Evolutionary conservation across 495 filamentous ascomycete genomes (phyloP).

Genomic region (Aspergillus bridgeri): DNA sequence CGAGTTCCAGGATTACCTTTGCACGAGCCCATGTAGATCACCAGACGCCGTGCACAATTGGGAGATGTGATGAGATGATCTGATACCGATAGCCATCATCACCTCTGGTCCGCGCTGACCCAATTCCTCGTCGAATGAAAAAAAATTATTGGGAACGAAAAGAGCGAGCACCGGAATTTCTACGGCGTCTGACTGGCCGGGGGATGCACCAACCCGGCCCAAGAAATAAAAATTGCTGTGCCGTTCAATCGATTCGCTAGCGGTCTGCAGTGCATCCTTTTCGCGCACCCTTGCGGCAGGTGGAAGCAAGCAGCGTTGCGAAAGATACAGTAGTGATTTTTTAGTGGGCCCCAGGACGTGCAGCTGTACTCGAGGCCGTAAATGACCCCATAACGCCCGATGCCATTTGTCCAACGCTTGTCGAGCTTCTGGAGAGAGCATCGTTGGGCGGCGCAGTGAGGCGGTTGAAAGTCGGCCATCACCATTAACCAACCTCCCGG

Average conservation of each 20-base stretch:
- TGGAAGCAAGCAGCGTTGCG: not conserved
- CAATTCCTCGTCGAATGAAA: not conserved
- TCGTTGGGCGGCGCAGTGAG: constrained; percentile 25
- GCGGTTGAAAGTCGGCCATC: constrained; percentile 13
- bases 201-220: not conserved
- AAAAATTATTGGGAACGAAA: not conserved
- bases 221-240: not conserved
- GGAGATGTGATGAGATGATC: constrained; percentile 3
- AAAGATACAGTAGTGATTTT: not conserved
- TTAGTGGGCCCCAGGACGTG: not conserved
- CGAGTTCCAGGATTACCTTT: not conserved
- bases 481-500: not conserved
- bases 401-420: constrained; percentile 13
- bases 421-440: constrained; percentile 5
- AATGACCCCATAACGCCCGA: constrained; percentile 15
- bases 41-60: not conserved
- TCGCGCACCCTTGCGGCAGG: constrained; percentile 9
- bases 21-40: constrained; percentile 5
- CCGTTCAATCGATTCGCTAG: constrained; percentile 1
- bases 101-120: not conserved
- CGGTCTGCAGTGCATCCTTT: not conserved
- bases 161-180: not conserved
- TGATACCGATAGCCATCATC: not conserved
- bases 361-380: constrained; percentile 3
- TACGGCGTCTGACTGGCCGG: not conserved